Evolutionary conservation across 2,329 filamentous ascomycete genomes (phyloP).

Genomic region (Lecanicillium sp.): DNA sequence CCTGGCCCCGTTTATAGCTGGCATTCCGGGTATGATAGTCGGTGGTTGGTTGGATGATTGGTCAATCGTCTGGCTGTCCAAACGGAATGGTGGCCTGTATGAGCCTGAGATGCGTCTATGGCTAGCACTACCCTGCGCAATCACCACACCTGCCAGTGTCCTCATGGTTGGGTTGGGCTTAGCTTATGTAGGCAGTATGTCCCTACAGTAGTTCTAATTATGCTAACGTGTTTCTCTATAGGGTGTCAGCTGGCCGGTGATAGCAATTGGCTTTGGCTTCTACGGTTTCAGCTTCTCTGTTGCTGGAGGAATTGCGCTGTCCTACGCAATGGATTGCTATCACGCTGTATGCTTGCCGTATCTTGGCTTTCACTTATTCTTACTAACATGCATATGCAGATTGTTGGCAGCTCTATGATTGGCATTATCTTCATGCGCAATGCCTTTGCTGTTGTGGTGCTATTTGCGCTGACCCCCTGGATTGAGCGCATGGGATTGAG

Average conservation of each 20-base stretch:
- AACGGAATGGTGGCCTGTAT: slow-evolving; percentile 28
- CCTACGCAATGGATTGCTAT: slow-evolving; percentile 29
- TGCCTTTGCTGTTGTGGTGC: slow-evolving; percentile 12
- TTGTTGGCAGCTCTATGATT: slow-evolving; percentile 15
- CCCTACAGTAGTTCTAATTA: too few relatives aligned
- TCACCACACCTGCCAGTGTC: not conserved
- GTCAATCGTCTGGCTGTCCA: slow-evolving; percentile 24
- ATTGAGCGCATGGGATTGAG: slow-evolving; percentile 13
- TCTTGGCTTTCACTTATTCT: not conserved
- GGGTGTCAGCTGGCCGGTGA: slow-evolving; percentile 6
- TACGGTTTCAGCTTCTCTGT: slow-evolving; percentile 22
- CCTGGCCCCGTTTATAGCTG: slow-evolving; percentile 30
- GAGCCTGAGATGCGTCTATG: slow-evolving; percentile 37
- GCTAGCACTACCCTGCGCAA: slow-evolving; percentile 4
- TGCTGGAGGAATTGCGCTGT: too few relatives aligned
- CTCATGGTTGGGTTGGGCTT: not conserved
- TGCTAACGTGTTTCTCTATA: too few relatives aligned
- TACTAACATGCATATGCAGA: slow-evolving; percentile 7
- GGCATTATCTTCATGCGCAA: slow-evolving; percentile 16
- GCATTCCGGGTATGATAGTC: slow-evolving; percentile 22
- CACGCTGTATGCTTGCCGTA: slow-evolving; percentile 18
- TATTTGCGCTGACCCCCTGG: slow-evolving; percentile 15
- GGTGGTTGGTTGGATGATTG: slow-evolving; percentile 26
- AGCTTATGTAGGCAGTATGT: not conserved
- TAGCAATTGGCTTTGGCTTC: slow-evolving; percentile 28